These are phyloP conservation scores for Rhodotorula sp. DNA, from an alignment of 1,284 basidiomycete genomes.

Conservation along the genomic window DNA sequence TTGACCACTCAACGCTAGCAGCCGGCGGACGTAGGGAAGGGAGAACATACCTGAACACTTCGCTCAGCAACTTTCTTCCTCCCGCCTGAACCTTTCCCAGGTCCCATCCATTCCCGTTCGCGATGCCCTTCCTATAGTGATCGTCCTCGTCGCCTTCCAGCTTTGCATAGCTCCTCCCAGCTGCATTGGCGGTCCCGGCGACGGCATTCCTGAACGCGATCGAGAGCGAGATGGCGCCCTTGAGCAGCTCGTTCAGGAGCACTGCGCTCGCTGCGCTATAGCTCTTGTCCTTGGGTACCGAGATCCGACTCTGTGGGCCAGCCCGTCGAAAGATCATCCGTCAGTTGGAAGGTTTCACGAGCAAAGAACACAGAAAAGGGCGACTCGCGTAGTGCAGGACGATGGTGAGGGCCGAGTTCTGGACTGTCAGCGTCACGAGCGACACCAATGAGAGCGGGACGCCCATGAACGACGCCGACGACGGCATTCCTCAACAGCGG, in stretches of 20 bases:
- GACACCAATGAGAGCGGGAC: constrained; percentile 38
- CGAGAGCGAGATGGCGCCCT: constrained; percentile 77
- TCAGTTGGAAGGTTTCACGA: not conserved
- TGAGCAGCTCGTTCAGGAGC: constrained; percentile 86
- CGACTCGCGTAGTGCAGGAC: constrained; percentile 75
- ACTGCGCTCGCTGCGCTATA: constrained; percentile 92
- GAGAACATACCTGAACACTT: constrained; percentile 39
- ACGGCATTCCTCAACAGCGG: not conserved
- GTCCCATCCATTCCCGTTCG: not conserved
- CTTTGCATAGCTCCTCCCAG: constrained; percentile 14
- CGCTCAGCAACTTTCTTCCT: constrained; percentile 11
- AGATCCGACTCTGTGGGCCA: constrained; percentile 45
- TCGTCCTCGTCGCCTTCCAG: constrained; percentile 11
- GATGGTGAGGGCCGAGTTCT: constrained; percentile 84
- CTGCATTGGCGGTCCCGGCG: not conserved
- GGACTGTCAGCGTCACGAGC: constrained; percentile 83
- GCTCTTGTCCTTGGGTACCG: constrained; percentile 48
- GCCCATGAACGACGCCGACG: constrained; percentile 14
- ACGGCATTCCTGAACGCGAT: constrained; percentile 57
- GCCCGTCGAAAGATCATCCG: not conserved
- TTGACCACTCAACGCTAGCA: no score
- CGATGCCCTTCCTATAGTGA: not conserved
- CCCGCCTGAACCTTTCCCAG: constrained; percentile 4
- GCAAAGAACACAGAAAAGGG: not conserved
- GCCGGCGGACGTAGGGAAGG: not conserved